Conservation (phyloP, 148 eudicot species). For the Linanthus parryae region DNA sequence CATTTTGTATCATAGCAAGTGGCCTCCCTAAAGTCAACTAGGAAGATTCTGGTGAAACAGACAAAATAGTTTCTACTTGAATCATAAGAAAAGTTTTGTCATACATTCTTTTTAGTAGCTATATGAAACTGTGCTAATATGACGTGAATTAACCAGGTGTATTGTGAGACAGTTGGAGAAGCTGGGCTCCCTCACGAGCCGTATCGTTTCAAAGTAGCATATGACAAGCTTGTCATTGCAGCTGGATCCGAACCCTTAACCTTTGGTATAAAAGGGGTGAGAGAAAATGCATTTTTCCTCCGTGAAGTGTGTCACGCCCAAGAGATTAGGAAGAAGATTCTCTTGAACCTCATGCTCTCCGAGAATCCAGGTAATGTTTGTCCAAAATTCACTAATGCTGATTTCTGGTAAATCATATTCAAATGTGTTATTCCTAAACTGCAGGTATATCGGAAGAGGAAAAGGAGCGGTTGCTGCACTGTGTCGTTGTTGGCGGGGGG, state of each 20-base stretch:
- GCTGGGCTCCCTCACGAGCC: conserved; percentile 36
- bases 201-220: conserved; percentile 70
- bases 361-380: conserved; percentile 95
- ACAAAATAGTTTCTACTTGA: no score
- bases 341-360: conserved; percentile 80
- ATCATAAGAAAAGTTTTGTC: no score
- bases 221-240: conserved; percentile 92
- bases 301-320: conserved; percentile 91
- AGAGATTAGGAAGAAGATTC: conserved; percentile 76
- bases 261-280: conserved; percentile 80
- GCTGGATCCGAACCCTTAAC: conserved; percentile 85
- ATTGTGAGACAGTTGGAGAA: conserved; percentile 57
- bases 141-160: conserved; percentile 51
- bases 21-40: no score
- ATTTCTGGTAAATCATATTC: no score
- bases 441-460: conserved; percentile 80
- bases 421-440: no score
- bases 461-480: conserved; percentile 64
- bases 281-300: conserved; percentile 76
- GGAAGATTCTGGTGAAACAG: no score
- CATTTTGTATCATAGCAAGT: no score
- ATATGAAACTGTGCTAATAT: no score
- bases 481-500: conserved; percentile 92
- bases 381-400: no score
- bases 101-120: no score